Evolutionary conservation across 1,284 basidiomycete genomes (phyloP), one percentile per base, ranked within the genome.

Genomic region (Phenoliferia sp.): DNA sequence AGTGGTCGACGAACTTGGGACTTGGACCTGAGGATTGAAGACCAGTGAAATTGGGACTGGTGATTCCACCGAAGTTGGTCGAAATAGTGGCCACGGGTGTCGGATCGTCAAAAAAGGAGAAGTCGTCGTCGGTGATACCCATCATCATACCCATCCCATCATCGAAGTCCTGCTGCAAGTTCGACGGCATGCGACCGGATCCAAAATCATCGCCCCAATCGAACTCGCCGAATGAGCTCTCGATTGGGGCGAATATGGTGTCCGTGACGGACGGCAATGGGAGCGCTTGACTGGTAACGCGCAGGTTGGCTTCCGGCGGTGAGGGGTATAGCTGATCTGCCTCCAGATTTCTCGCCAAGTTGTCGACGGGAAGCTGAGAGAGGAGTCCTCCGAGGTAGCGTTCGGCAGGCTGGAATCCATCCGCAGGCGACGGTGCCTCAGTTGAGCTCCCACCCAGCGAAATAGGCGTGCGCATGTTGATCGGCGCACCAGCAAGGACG

Each of bases 41-140:
- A 28, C 64, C 54, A 26, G 39, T 26, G 29, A 60, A 60, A 12
- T 12, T 32, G 29, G 50, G 12, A n/a, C 55, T 36, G n/a, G 29
- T 31, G 7, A 32, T 19, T 39, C n/a, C 36, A 44, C 26, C 48
- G 50, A 36, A 34, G 32, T 54, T 22, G 56, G 39, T 6, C 64
- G 58, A 29, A 34, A 17, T 55, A 12, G 57, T 6, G 28, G 66
- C 31, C 1, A 59, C n/a, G 3, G 69, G 69, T 6, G 69, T 59
- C 19, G 75, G 73, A 6, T 68, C 68, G 63, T 76, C 75, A 60
- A 76, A 76, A 56, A 75, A 76, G 22, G 73, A 75, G 34, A 76
- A 76, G 62, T 76, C 75, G 62, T 76, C 75, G 39, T 76, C 75
- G 0, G 73, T 76, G 19, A 76, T 56, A 26, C 69, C 70, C 54